Evolutionary conservation across 257 asterid species (phyloP), one percentile per base, ranked within the genome.

Genomic region (Misopates orontium): DNA sequence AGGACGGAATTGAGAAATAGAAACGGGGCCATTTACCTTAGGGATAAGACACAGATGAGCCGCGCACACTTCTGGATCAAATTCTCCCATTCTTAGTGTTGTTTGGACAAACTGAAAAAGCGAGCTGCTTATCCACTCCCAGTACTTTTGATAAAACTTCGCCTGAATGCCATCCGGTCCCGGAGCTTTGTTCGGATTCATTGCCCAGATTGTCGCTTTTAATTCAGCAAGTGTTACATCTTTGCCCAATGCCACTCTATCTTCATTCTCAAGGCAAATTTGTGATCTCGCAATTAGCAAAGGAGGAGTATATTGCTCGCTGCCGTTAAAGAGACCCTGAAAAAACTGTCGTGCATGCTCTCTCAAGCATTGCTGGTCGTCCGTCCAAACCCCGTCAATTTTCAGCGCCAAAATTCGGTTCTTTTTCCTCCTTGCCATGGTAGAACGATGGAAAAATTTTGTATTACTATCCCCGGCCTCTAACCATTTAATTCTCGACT

Each of bases 91-190:
- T 28, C 1, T 8, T 22, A 55, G 22, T 0, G 36, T n/a, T 4
- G 6, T 1, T 3, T 23, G 4, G 1, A 21, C 23, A 13, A 55
- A 2, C 7, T 55, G 18, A 0, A 20, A 11, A 4, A 23, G 3
- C 8, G 31, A 11, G 0, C 2, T 1, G n/a, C 2, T 14, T 0
- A 55, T 28, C 0, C 20, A 1, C 0, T 23, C 39, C 60, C 60
- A 55, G 12, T 0, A 55, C n/a, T n/a, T 21, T 15, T 56, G 62
- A 16, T 23, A 56, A 25, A 25, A 23, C 1, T 8, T 22, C 0
- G 41, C 61, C 15, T 56, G 61, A 10, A 25, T 12, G 18, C 61
- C 61, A 56, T 56, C 42, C 19, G 61, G 61, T 11, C 61, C 42
- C 39, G 61, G 61, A 7, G 41, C 61, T 4, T 24, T 56, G 17